Base-by-base conservation (phyloP, 2,329 filamentous ascomycete species). In the Tolypocladium tropicale region DNA sequence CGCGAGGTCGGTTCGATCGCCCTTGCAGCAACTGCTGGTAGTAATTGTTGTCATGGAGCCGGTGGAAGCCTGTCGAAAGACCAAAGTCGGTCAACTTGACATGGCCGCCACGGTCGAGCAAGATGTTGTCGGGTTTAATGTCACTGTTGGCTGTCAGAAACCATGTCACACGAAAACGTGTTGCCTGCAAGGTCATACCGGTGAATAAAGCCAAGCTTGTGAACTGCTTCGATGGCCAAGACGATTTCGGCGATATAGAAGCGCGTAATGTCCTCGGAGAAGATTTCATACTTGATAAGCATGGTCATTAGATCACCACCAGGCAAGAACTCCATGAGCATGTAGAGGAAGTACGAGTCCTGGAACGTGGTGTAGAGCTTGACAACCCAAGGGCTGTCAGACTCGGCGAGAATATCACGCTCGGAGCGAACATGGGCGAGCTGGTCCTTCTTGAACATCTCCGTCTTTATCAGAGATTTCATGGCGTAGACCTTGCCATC, bases 361-460 rank as follows among this genome's bases (percentile, higher is more conserved):
- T 99, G 94, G 79, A 99, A 99, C 0, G 94, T 97, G 14, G 94
- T 96, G 76, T 90, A 95, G 60, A 99, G 84, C 79, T 96, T 99
- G 65, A 99, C 94, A 18, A 99, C 90, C 94, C 94, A 99, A 6
- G 94, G 93, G 69, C 94, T 97, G 79, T 99, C 94, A n/a, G 93
- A 95, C 72, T 99, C 95, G 60, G 94, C 94, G 61, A 99, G 78
- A 64, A 99, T 97, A 71, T 99, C 94, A 80, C 94, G 86, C 76
- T 99, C 94, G 54, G 94, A 92, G 61, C 95, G 91, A 58, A 99
- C 94, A 75, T 99, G 94, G 21, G 94, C 94, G 59, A 99, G 78
- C 72, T 99, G 94, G 69, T 99, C 94, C 74, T 96, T 96, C 77
- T 96, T 96, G 78, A 96, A 96, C 94, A 99, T 99, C 74, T 99